Evolutionary conservation across 306 rosid species (phyloP), one percentile per base, ranked within the genome.

Genomic region (Corylus avellana): DNA sequence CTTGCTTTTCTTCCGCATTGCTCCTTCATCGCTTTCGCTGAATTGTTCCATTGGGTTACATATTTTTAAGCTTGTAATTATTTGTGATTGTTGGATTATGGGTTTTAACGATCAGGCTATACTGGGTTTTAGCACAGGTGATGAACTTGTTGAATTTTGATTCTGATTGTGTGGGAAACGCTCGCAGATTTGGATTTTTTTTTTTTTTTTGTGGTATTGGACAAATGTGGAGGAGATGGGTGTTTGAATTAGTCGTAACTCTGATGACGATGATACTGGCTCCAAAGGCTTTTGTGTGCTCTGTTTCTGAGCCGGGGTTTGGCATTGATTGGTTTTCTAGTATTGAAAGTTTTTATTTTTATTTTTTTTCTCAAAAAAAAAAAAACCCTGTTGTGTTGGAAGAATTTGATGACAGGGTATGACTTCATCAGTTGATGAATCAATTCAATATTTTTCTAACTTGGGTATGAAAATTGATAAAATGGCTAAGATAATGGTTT

Each of bases 61-160:
- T 4, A 3, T 4, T 59, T 7, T 18, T 42, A 50, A 49, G 50
- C 48, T 58, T 70, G 12, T 37, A 37, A 69, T 44, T 47, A 47
- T 68, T 55, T 75, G 46, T 81, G 57, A 70, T 75, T 68, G 39
- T 69, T 10, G 53, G 46, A 66, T 78, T 53, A 35, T 56, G 73
- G 68, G 72, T 75, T 79, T 73, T 51, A 75, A 69, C 32, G 75
- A 77, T 78, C 88, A 73, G 54, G 77, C 29, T 12, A 50, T 48
- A 32, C 71, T 61, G 80, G 86, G 71, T 46, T 79, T 76, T 69
- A 12, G 29, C 32, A 37, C 77, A 72, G 73, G 58, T 77, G 62
- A 62, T 75, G 55, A 63, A 56, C 69, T 68, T 14, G 53, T 77
- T 50, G 37, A 57, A 44, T 84, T 70, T 58, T n/a, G 67, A 74